Base-by-base conservation (phyloP, 257 asterid genomes). In the Plantago ovata region DNA sequence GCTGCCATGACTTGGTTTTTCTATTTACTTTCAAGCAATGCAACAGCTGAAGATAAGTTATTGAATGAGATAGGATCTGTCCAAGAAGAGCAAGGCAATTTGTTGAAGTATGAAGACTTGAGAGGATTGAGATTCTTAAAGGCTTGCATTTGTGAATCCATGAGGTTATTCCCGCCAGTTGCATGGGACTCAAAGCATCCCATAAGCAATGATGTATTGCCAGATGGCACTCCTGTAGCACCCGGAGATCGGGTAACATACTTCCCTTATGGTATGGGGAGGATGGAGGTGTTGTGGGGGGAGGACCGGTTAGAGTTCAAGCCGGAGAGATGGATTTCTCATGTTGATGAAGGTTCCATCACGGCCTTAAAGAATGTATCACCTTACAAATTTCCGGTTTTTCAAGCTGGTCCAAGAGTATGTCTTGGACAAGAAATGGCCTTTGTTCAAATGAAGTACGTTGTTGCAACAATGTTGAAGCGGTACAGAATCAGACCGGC, bases 191-290 rank as follows among this genome's bases (percentile, higher is more conserved):
- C 89, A 7, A 79, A 79, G 59, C 85, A 82, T 63, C 79, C 85
- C 0, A 23, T 44, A 0, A 39, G 65, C 13, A 54, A 69, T 42
- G 85, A 82, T 46, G 8, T 46, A 24, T 60, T 82, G 77, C 83
- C 85, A 6, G 85, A 79, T 33, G 85, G 83, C 39, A 74, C 79
- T 38, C 63, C 6, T 58, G 71, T 71, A 33, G 51, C 50, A 22
- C 68, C 76, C 6, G 94, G 96, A 7, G 87, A 82, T 64, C 63
- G 94, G 63, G 89, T 87, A 9, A 87, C 96, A 4, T 84, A 82
- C 61, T 84, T 84, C 54, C 93, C 87, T 0, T 87, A 84, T 36
- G 96, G 94, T 8, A 82, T 82, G 94, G 96, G 92, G 65, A 84
- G 94, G 66, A 80, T 78, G 82, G 81, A 73, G 72, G 65, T 61